Base-by-base conservation (phyloP, 2,329 filamentous ascomycete genomes). In the Nothophaeocryptopus gaeumannii region DNA sequence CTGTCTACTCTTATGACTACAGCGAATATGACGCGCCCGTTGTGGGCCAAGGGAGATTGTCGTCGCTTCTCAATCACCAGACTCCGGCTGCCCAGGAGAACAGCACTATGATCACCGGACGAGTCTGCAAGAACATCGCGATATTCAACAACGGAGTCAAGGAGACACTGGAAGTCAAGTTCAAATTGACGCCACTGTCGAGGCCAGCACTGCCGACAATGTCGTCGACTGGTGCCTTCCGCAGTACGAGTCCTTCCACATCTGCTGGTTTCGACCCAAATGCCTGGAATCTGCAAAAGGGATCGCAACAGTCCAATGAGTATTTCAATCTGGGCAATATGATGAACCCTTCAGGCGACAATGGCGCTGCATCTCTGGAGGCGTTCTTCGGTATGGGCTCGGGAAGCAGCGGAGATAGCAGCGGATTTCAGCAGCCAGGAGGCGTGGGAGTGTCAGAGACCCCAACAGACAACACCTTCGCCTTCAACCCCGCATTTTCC, bases 1-100 rank as follows among this genome's bases (percentile, higher is more conserved):
- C 90, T n/a, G 84, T 99, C 49, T 99, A 99, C 71, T 90, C 92
- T 29, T 89, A 89, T 74, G 93, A 99, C 70, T 97, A 92, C 70
- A 96, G 93, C 10, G 93, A 99, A 72, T 88, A 88, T 57, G 91
- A 96, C 65, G 89, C 85, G 13, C 93, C 95, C 45, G 78, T 97
- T 48, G 92, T 96, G 16, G 93, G 93, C 15, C 92, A 99, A 70
- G 93, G 95, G 45, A 89, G 97, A 84, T 77, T 99, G 14, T 97
- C 93, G 33, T 86, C 87, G 80, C 83, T 85, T 15, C 77, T 97
- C 39, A 79, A 80, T 42, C 76, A 77, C n/a, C 71, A 79, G 45
- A 80, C 82, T 66, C 64, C 78, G 47, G 77, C 76, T 11, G 76
- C 77, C 42, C 77, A 82, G 48, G 78, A 84, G 60, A 83, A 82